Percentiles rank a stretch among this genome's conserved stretches.
Evolutionary conservation across 1,284 basidiomycete species (phyloP).

Genomic region (Irpex lacteus): DNA sequence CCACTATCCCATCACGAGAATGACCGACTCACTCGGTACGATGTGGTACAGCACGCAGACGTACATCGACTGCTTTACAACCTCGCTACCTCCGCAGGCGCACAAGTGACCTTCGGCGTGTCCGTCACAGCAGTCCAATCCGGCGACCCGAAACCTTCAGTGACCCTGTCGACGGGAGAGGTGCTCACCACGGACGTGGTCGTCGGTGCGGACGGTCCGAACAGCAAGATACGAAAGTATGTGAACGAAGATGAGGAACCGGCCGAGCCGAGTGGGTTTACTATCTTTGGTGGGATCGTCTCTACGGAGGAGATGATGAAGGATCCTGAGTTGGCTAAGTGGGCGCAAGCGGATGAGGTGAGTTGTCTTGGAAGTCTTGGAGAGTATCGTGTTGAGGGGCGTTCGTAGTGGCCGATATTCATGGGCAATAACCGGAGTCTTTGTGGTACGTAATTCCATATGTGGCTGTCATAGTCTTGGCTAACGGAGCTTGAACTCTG

Average conservation of each 20-base stretch:
- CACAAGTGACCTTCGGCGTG: slow-evolving; percentile 35
- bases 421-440: slow-evolving; percentile 14
- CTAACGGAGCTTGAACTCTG: background rate
- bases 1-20: too few relatives aligned
- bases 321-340: slow-evolving; percentile 7
- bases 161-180: slow-evolving; percentile 30
- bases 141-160: slow-evolving; percentile 16
- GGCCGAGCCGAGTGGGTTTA: background rate
- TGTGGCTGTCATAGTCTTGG: background rate
- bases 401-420: slow-evolving; percentile 15
- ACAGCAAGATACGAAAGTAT: slow-evolving; percentile 8
- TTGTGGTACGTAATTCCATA: slow-evolving; percentile 5
- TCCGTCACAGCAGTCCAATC: slow-evolving; percentile 23
- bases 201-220: slow-evolving; percentile 12
- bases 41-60: slow-evolving; percentile 27
- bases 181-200: slow-evolving; percentile 30
- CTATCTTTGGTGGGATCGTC: slow-evolving; percentile 36
- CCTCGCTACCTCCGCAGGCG: slow-evolving; percentile 39
- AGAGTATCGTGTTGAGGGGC: background rate
- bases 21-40: too few relatives aligned
- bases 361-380: background rate
- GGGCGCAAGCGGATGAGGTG: slow-evolving; percentile 11
- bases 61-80: slow-evolving; percentile 41
- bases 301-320: slow-evolving; percentile 19
- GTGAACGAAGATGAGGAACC: slow-evolving; percentile 6